These are phyloP conservation scores for Sextonia rubra DNA, from an alignment of 164 flowering plant species.

Conservation along the genomic window DNA sequence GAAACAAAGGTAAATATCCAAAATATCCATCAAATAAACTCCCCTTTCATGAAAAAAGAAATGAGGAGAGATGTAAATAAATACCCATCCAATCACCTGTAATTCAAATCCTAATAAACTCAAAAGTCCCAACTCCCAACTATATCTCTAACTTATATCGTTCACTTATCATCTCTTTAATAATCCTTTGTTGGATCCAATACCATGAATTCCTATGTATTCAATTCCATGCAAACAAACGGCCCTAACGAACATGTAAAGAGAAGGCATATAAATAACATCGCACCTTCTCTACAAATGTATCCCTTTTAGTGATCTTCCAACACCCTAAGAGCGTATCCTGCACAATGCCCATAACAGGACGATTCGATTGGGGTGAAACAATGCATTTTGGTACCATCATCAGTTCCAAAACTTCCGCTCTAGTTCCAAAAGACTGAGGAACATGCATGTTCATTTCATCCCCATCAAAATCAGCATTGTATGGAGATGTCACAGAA, in stretches of 20 bases:
- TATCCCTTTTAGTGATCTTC: constrained; percentile 92
- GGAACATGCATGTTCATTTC: constrained; percentile 99
- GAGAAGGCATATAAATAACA: neutral
- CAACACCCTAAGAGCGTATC: constrained; percentile 97
- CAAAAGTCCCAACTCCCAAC: too few species aligned
- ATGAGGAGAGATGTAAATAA: too few species aligned
- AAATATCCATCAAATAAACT: too few species aligned
- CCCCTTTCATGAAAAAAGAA: too few species aligned
- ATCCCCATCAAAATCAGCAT: constrained; percentile 99
- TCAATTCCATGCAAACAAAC: too few species aligned
- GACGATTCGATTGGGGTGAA: constrained; percentile 92
- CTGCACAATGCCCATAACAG: constrained; percentile 99
- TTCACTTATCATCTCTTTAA: too few species aligned
- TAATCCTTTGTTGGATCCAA: too few species aligned
- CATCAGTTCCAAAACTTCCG: constrained; percentile 96
- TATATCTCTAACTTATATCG: too few species aligned
- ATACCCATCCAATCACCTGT: too few species aligned
- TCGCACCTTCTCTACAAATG: constrained; percentile 88
- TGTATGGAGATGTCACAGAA: constrained; percentile 98
- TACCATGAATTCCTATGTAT: too few species aligned
- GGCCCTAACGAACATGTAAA: neutral
- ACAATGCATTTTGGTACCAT: constrained; percentile 99
- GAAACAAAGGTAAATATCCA: too few species aligned
- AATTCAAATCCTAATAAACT: too few species aligned
- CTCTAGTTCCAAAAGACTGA: constrained; percentile 98